Base-by-base conservation (phyloP, 2,329 filamentous ascomycete species). In the Neonectria sp. region DNA sequence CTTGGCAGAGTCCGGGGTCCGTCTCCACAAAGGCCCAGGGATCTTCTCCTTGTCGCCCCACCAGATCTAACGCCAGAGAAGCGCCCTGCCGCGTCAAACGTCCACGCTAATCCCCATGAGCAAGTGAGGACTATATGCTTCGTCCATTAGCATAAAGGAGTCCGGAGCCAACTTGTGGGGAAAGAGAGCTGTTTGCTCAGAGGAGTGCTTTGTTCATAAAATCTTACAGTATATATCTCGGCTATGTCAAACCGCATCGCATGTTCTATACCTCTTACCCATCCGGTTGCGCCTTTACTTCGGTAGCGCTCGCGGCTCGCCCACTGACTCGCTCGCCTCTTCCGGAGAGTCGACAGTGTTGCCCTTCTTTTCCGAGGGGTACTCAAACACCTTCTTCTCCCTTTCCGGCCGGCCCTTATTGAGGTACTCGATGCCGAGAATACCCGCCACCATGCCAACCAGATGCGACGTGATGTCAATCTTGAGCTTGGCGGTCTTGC, bases 381-480 rank as follows among this genome's bases (percentile, higher is more conserved):
- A 46, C 12, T 73, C 70, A 31, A 75, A 67, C 37, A 72, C 63
- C 69, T 69, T 60, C 55, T 70, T 73, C 49, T 71, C 57, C 12
- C 58, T 57, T 13, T 67, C 58, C 17, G 68, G 57, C 52, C 57
- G 60, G 21, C 68, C 67, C 56, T 73, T 69, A 46, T 75, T 75
- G 13, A 82, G 60, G 33, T 77, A 64, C 74, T 80, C 78, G 15
- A 82, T 79, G 15, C 84, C 84, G 13, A 80, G 45, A 1, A 85
- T 75, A 11, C 88, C 88, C 4, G 82, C 80, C 21, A 82, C 68
- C 68, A 90, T 83, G 46, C 88, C 87, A 8, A 80, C 83, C 68
- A 90, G 68, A 69, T 90, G 88, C 35, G 87, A 87, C 52, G 84
- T 82, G 17, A 89, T 75, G 64, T 90, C 88, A 37, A 87, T 76